These are phyloP conservation scores for Halophytophthora batemanensis DNA, from an alignment of 352 stramenopile species.

Conservation along the genomic window DNA sequence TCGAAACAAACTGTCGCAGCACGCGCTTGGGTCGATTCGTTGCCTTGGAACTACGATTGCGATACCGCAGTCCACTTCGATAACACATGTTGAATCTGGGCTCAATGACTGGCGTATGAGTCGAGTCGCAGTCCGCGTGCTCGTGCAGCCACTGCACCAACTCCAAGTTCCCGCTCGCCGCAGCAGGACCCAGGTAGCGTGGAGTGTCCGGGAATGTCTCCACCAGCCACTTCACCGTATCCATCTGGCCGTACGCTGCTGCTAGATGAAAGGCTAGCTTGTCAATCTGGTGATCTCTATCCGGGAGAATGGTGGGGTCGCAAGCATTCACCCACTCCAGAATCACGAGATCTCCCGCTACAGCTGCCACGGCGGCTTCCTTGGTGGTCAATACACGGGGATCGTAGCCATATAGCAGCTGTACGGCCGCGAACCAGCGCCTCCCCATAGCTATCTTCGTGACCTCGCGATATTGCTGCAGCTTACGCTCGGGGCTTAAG, in stretches of 20 bases:
- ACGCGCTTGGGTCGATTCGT: too few species aligned
- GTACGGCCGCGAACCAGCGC: background rate
- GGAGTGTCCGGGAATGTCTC: background rate
- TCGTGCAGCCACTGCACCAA: slow-evolving; percentile 4
- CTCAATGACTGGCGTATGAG: background rate
- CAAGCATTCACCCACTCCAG: background rate
- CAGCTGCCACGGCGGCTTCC: background rate
- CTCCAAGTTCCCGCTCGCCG: slow-evolving; percentile 1
- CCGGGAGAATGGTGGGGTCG: background rate
- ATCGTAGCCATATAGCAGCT: background rate
- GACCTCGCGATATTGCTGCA: background rate
- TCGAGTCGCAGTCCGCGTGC: background rate
- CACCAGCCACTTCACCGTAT: slow-evolving; percentile 7
- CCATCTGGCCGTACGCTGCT: background rate
- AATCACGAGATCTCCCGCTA: background rate
- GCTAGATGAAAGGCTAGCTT: slow-evolving; percentile 1
- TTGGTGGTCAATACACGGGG: background rate
- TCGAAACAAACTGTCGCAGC: too few species aligned
- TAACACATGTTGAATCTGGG: too few species aligned
- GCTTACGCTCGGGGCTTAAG: background rate
- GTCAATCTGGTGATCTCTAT: background rate
- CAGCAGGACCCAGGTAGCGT: slow-evolving; percentile 2
- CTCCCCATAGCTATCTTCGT: background rate
- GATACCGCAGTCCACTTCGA: too few species aligned
- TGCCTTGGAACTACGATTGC: too few species aligned